Base-by-base conservation (phyloP, 2,329 filamentous ascomycete genomes). In the Epichloe uncinata region DNA sequence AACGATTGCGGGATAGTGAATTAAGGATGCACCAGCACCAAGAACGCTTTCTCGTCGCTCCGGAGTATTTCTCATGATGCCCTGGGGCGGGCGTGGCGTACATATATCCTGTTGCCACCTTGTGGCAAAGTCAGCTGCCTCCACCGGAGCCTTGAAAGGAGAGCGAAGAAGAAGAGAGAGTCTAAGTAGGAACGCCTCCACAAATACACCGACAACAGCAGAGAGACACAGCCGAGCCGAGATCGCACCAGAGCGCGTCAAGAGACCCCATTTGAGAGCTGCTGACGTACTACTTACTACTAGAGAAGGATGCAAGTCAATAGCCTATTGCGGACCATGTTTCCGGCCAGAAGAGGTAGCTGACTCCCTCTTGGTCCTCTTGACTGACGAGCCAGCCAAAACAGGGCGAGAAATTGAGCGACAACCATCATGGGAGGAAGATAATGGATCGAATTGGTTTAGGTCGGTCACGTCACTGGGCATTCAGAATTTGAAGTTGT, bases 41-140 rank as follows among this genome's bases (percentile, higher is more conserved):
- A 38, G 5, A 16, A 16, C 36, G 7, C 36, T n/a, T 38, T n/a
- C 7, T 26, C 26, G 26, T 8, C 26, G 26, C 26, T 8, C 26
- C 26, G 26, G 26, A 26, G 26, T 26, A 3, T n/a, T 37, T 37
- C 35, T n/a, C 12, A 37, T 37, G 35, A 37, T 37, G 26, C 26
- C 26, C 7, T 7, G 22, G 7, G 22, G 22, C 22, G 22, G 22
- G 58, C 58, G 60, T 60, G 60, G 20, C 45, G 18, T 38, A 20
- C 20, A 4, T 34, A n/a, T n/a, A 16, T 33, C 18, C 15, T 9
- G n/a, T 49, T 34, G 42, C 38, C 50, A 47, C 41, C 55, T 52
- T 52, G 55, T 59, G 48, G 30, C 49, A 36, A 47, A 63, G 61
- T 63, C 61, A 64, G 60, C 58, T 62, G 61, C 59, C 56, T 57